These are phyloP conservation scores for Paraconiothyrium brasiliense DNA, from an alignment of 2,329 filamentous ascomycete species.

Conservation along the genomic window DNA sequence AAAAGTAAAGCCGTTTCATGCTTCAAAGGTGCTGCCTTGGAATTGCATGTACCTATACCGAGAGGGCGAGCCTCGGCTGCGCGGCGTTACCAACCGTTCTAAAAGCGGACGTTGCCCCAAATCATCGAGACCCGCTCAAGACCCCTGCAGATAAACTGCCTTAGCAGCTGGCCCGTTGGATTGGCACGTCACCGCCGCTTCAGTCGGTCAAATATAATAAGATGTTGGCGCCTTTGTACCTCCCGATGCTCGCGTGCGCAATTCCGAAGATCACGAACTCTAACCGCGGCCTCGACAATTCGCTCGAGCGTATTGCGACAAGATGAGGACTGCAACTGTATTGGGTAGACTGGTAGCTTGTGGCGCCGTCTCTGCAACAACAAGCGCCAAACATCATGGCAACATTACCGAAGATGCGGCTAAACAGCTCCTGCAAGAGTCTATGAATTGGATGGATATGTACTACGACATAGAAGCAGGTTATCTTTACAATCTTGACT, in stretches of 20 bases:
- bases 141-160: background rate
- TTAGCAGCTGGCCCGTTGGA: slow-evolving; percentile 1
- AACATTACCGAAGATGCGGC: slow-evolving; percentile 6
- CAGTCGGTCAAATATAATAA: background rate
- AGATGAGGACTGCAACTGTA: background rate
- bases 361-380: background rate
- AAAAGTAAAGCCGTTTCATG: background rate
- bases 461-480: slow-evolving; percentile 62
- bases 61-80: background rate
- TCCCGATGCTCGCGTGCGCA: background rate
- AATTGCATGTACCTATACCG: background rate
- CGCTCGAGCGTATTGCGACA: background rate
- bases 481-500: slow-evolving; percentile 63
- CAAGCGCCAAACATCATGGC: background rate
- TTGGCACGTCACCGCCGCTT: slow-evolving; percentile 11
- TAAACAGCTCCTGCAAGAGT: slow-evolving; percentile 50
- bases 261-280: too few species aligned
- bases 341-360: background rate
- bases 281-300: background rate
- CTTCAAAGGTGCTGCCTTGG: background rate
- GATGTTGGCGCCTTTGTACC: background rate
- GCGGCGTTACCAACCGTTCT: slow-evolving; percentile 1
- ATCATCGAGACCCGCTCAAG: slow-evolving; percentile 6
- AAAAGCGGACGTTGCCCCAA: slow-evolving; percentile 10
- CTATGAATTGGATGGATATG: slow-evolving; percentile 64